Percentiles rank a stretch among this genome's conserved stretches.
phyloP scores from a whole-genome alignment of 495 filamentous ascomycete genomes.

The Stereocaulon alpinum region DNA sequence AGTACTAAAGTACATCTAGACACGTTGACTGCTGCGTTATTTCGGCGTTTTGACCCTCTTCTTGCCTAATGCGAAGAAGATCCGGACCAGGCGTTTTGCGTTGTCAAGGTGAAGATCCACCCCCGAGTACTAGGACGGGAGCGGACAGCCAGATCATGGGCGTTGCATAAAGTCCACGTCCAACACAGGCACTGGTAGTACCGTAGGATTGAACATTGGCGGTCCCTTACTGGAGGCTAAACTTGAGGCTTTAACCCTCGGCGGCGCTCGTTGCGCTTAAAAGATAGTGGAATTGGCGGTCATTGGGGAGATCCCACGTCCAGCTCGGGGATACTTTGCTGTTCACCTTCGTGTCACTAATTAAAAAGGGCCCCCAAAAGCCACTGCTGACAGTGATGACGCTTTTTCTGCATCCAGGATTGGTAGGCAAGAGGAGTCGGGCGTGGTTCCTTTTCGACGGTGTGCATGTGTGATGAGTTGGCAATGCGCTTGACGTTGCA shows the following conservation, averaged over 20 bases:
- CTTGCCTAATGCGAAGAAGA: conserved; percentile 17
- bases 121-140: neutral
- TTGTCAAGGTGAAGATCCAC: conserved; percentile 14
- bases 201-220: neutral
- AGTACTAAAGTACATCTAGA: conserved; percentile 13
- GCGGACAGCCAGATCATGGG: conserved; percentile 2
- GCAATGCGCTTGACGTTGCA: conserved; percentile 65
- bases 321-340: neutral
- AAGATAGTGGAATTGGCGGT: neutral
- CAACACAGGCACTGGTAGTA: conserved; percentile 8
- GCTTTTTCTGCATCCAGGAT: conserved; percentile 12
- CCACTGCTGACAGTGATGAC: conserved; percentile 1
- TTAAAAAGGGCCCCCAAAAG: neutral
- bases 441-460: conserved; percentile 31
- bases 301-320: conserved; percentile 1
- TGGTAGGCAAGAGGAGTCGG: conserved; percentile 24
- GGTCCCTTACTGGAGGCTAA: neutral
- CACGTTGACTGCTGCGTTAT: neutral
- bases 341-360: neutral
- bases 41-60: conserved; percentile 16
- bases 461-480: conserved; percentile 81
- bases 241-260: conserved; percentile 6
- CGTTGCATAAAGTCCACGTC: neutral
- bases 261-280: conserved; percentile 18
- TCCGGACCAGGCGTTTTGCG: conserved; percentile 15